These are phyloP conservation scores for Betula pendula DNA, from an alignment of 306 rosid genomes.

Conservation along the genomic window DNA sequence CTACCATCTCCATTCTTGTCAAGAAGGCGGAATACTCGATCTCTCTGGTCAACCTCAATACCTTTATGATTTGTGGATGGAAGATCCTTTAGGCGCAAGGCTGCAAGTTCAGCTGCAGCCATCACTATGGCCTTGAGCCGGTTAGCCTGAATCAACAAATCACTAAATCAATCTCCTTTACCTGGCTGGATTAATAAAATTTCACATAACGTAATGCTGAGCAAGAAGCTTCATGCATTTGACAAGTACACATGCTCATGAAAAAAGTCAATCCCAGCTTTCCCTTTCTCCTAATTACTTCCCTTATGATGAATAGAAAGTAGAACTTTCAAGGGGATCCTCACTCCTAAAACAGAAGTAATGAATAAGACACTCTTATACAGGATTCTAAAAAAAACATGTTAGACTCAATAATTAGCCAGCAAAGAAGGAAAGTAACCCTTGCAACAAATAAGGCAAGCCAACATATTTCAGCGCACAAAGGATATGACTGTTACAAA, in stretches of 20 bases:
- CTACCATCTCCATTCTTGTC: conserved; percentile 94
- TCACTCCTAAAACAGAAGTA: background rate
- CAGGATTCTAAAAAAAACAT: background rate
- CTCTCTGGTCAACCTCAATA: conserved; percentile 49
- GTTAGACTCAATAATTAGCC: too few relatives aligned
- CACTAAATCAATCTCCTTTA: conserved; percentile 3
- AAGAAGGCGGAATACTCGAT: conserved; percentile 77
- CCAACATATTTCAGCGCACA: too few relatives aligned
- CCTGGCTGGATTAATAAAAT: background rate
- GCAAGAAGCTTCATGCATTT: background rate
- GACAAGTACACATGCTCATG: background rate
- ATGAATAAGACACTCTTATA: background rate
- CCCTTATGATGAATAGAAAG: background rate
- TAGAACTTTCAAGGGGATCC: background rate
- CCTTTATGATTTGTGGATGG: conserved; percentile 54
- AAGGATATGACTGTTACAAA: too few relatives aligned
- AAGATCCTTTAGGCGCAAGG: conserved; percentile 77
- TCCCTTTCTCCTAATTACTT: conserved; percentile 9
- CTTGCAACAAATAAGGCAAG: too few relatives aligned
- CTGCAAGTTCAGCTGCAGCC: conserved; percentile 97
- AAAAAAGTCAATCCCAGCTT: conserved; percentile 15
- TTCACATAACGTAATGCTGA: background rate
- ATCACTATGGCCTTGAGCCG: conserved; percentile 80
- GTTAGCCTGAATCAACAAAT: conserved; percentile 62
- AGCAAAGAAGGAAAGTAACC: too few relatives aligned